Evolutionary conservation across 345 rosid species (phyloP).

Genomic region (Syzygium jambos): DNA sequence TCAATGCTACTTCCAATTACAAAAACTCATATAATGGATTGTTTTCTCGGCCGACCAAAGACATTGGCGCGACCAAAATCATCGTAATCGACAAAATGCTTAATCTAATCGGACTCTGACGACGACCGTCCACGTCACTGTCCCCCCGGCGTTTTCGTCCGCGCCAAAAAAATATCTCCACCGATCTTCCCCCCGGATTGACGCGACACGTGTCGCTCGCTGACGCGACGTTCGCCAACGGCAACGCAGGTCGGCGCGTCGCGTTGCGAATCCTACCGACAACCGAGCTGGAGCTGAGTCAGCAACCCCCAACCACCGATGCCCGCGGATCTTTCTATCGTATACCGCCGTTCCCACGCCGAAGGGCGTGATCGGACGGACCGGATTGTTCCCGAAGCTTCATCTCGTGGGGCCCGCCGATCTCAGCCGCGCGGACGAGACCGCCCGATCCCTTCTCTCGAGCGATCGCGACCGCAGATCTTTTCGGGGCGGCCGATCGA

Average conservation of each 20-base stretch:
- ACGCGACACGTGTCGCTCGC: background rate
- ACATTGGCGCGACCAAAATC: background rate
- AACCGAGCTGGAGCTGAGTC: background rate
- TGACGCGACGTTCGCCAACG: background rate
- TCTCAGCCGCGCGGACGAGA: background rate
- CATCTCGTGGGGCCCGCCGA: background rate
- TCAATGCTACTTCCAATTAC: no score
- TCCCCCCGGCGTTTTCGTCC: no score
- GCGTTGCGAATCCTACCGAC: background rate
- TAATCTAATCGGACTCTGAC: background rate
- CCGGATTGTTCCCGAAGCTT: background rate
- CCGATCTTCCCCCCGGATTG: background rate
- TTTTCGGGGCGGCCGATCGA: background rate
- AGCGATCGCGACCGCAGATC: background rate
- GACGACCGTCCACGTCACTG: background rate
- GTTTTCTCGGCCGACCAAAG: background rate
- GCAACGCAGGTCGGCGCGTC: background rate
- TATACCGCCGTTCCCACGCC: background rate
- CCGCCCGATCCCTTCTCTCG: background rate
- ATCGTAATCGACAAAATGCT: background rate
- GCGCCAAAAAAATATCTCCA: background rate
- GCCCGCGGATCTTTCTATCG: background rate
- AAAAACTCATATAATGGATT: no score
- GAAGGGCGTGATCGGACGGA: accelerated
- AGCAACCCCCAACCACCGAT: background rate